phyloP scores from a whole-genome alignment of 1,284 basidiomycete species.

The Cystobasidium slooffiae region DNA sequence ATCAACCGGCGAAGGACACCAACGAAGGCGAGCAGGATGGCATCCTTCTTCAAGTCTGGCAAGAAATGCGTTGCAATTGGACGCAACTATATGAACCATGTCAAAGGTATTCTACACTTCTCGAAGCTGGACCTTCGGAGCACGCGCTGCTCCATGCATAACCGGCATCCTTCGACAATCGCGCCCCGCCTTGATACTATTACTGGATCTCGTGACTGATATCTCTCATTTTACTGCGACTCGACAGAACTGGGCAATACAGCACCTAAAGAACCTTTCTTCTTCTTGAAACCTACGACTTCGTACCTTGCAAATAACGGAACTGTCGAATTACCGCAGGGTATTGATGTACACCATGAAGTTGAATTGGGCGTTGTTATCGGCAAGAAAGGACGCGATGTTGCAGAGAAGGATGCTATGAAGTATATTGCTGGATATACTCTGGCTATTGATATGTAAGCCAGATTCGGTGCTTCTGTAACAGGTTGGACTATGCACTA shows the following conservation, averaged over 20 bases:
- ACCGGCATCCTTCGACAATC: not conserved
- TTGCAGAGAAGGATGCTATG: conserved; percentile 71
- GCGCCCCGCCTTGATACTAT: not conserved
- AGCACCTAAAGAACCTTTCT: conserved; percentile 92
- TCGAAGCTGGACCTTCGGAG: too few relatives aligned
- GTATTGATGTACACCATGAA: conserved; percentile 89
- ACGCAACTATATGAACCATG: conserved; percentile 45
- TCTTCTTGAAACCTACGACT: conserved; percentile 95
- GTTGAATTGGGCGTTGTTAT: conserved; percentile 98
- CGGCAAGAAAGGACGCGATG: conserved; percentile 80
- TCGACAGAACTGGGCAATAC: conserved; percentile 90
- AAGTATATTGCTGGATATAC: conserved; percentile 84
- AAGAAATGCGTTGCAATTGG: conserved; percentile 47
- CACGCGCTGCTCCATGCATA: too few relatives aligned
- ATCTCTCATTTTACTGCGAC: conserved; percentile 64
- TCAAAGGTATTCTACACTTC: conserved; percentile 11
- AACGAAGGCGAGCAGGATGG: conserved; percentile 6
- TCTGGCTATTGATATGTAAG: conserved; percentile 48
- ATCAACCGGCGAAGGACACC: not conserved
- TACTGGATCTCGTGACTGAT: conserved; percentile 56
- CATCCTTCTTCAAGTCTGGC: conserved; percentile 38
- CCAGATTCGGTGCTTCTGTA: not conserved
- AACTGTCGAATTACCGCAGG: conserved; percentile 81
- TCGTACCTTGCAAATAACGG: conserved; percentile 78
- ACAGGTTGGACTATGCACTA: not conserved